These are phyloP conservation scores for Sutorius eximius DNA, from an alignment of 1,284 basidiomycete species.

Conservation along the genomic window DNA sequence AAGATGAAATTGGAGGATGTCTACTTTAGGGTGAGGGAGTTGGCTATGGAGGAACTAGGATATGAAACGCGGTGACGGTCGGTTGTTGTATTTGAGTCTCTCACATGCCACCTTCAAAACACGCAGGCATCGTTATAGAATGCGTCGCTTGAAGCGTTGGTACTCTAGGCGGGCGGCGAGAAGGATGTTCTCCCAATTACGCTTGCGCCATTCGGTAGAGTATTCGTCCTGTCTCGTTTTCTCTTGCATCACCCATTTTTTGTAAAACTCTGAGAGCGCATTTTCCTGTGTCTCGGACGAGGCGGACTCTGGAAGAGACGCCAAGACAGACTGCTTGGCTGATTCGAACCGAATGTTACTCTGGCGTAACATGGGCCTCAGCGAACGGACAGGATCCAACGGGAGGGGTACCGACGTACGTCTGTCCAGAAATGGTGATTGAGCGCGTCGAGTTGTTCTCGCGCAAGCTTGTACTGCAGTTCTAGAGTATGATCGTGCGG, in stretches of 20 bases:
- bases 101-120: not conserved
- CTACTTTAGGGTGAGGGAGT: conserved; percentile 58
- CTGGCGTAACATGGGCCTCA: conserved; percentile 38
- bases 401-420: conserved; percentile 43
- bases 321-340: conserved; percentile 57
- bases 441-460: conserved; percentile 67
- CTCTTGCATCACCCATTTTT: conserved; percentile 70
- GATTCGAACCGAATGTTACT: conserved; percentile 72
- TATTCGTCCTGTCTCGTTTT: conserved; percentile 54
- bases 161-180: conserved; percentile 54
- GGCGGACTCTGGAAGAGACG: conserved; percentile 53
- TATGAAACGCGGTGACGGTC: conserved; percentile 25
- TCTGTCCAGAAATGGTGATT: conserved; percentile 77
- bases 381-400: not conserved
- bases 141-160: conserved; percentile 38
- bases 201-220: conserved; percentile 59
- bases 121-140: conserved; percentile 14
- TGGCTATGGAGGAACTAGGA: conserved; percentile 50
- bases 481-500: conserved; percentile 44
- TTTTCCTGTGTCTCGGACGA: conserved; percentile 56
- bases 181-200: conserved; percentile 54
- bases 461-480: conserved; percentile 66
- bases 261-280: conserved; percentile 69
- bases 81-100: not conserved
- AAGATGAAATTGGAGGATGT: conserved; percentile 58